phyloP scores from a whole-genome alignment of 1,284 basidiomycete species.

The Megacollybia platyphylla region DNA sequence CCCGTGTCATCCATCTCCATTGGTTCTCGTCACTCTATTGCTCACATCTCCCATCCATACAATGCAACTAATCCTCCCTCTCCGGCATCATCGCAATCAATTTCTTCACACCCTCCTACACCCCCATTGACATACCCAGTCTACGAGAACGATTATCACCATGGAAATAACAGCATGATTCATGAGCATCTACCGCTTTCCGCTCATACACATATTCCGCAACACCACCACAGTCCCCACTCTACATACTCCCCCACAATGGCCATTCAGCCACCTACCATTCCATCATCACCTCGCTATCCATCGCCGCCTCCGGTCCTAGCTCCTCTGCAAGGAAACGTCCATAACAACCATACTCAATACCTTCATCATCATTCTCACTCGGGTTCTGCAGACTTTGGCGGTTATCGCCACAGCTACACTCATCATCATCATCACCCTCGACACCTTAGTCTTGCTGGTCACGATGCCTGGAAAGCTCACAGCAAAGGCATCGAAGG shows the following conservation, averaged over 20 bases:
- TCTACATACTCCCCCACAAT: conserved; percentile 17
- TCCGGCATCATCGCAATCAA: conserved; percentile 17
- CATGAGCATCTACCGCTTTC: conserved; percentile 14
- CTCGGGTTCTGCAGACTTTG: conserved; percentile 13
- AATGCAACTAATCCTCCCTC: conserved; percentile 14
- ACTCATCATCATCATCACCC: conserved; percentile 20
- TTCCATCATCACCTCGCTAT: conserved; percentile 19
- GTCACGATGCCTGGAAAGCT: conserved; percentile 24
- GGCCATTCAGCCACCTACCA: conserved; percentile 11
- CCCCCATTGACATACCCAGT: conserved; percentile 1
- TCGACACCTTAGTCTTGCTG: conserved; percentile 14
- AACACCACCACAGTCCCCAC: conserved; percentile 18
- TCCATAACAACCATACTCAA: conserved; percentile 20
- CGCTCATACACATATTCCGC: conserved; percentile 20
- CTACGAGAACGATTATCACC: neutral
- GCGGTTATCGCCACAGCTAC: conserved; percentile 26
- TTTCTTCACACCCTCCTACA: neutral
- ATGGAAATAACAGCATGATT: neutral
- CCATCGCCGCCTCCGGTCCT: conserved; percentile 39
- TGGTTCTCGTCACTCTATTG: conserved; percentile 28
- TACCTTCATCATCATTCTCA: conserved; percentile 10
- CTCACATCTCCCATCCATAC: conserved; percentile 29
- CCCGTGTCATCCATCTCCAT: conserved; percentile 17
- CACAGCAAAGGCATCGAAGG: conserved; percentile 22
- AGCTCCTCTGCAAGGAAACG: conserved; percentile 39